Base-by-base conservation (phyloP, 306 rosid genomes). In the cucumber (Cucumis sativus) region DNA sequence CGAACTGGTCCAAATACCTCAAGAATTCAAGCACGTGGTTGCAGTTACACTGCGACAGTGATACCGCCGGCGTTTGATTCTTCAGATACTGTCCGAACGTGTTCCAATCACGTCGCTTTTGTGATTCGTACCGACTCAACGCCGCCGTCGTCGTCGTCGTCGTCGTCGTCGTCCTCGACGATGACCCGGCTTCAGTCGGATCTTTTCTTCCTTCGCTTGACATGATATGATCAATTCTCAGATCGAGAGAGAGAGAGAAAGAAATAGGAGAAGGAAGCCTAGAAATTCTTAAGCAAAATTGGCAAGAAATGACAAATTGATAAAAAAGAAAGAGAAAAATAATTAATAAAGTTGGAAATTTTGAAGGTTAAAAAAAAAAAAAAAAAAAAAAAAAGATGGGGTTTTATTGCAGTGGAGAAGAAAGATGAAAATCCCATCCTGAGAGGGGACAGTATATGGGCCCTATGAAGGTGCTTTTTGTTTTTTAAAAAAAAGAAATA, bases 41-140 rank as follows among this genome's bases (percentile, higher is more conserved):
- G 89, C 83, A 88, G 86, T 84, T 90, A 58, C 91, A 90, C 77
- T 83, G 87, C 0, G 89, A 82, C 10, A 90, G 79, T 0, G 88
- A 51, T 23, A 90, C 89, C 0, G 94, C 86, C 0, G 94, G 94
- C 15, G 88, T 64, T 45, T 86, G 90, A 41, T 89, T 89, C 73
- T 81, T 88, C 54, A 89, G 28, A 80, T 89, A 89, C 68, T 89
- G 91, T 0, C 91, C 94, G 6, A 89, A 89, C 13, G 94, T 87
- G 90, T 89, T 89, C 94, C 93, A 89, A 73, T 89, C 93, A 41
- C 93, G 85, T 39, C 87, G 68, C 21, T 89, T 89, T 61, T 89
- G 94, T 0, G 94, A 89, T 43, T 89, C 94, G 25, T 89, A 89
- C 11, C 94, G 81, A 84, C 94, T 87, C 13, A 83, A 54, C 15